Evolutionary conservation across 805 yeast genomes (phyloP).

Genomic region (Vanderwaltozyma polyspora): DNA sequence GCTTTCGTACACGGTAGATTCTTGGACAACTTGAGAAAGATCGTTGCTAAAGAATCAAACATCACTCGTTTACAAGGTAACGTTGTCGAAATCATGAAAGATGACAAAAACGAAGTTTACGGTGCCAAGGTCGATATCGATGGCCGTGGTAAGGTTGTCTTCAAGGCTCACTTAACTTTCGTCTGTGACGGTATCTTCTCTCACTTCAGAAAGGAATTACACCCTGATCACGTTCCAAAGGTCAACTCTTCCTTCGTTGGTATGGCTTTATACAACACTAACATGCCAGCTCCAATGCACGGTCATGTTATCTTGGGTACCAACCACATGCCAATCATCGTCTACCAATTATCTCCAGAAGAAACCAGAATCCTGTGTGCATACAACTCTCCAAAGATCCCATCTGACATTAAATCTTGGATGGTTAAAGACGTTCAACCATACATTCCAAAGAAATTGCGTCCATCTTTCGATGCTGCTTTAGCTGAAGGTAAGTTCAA

Average conservation of each 20-base stretch:
- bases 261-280: slow-evolving; percentile 59
- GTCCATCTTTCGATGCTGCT: slow-evolving; percentile 62
- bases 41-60: slow-evolving; percentile 60
- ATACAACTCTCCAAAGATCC: slow-evolving; percentile 60
- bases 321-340: slow-evolving; percentile 73
- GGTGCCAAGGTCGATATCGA: slow-evolving; percentile 61
- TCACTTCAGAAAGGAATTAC: slow-evolving; percentile 69
- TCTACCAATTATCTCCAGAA: slow-evolving; percentile 73
- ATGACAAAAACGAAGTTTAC: slow-evolving; percentile 44
- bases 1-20: slow-evolving; percentile 92
- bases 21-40: slow-evolving; percentile 58
- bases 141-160: slow-evolving; percentile 32
- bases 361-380: slow-evolving; percentile 90
- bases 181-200: slow-evolving; percentile 93
- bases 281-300: slow-evolving; percentile 59
- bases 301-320: slow-evolving; percentile 85
- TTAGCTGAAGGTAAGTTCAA: slow-evolving; percentile 47
- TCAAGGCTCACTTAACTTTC: slow-evolving; percentile 54
- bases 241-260: slow-evolving; percentile 84
- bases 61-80: slow-evolving; percentile 76
- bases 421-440: slow-evolving; percentile 52
- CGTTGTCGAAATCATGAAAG: slow-evolving; percentile 54
- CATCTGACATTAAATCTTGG: slow-evolving; percentile 56
- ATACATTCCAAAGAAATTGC: slow-evolving; percentile 49
- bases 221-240: slow-evolving; percentile 48